phyloP scores from a whole-genome alignment of 2,329 filamentous ascomycete genomes.

The Fusarium fracticaudum region DNA sequence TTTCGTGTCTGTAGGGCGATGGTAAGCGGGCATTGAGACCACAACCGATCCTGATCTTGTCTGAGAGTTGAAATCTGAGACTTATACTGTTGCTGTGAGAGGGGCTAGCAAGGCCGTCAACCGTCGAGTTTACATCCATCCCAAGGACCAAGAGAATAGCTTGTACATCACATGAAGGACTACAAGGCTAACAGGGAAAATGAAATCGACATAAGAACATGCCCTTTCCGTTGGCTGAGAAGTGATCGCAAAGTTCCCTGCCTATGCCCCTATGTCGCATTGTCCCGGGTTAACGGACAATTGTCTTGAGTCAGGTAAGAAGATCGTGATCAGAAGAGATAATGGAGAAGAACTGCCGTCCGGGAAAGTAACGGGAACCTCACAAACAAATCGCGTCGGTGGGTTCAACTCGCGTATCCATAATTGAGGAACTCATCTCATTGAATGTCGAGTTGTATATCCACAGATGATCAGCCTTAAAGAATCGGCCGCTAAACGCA shows the following conservation, averaged over 20 bases:
- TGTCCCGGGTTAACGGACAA: not conserved
- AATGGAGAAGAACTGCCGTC: not conserved
- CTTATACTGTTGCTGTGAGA: not conserved
- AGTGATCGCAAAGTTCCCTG: constrained; percentile 5
- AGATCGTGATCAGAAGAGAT: constrained; percentile 17
- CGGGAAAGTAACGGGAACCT: not conserved
- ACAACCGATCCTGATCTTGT: constrained; percentile 12
- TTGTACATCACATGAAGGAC: not conserved
- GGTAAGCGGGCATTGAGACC: constrained; percentile 13
- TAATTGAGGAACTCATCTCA: not conserved
- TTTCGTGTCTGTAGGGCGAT: constrained; percentile 8
- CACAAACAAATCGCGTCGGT: not conserved
- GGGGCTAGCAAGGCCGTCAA: not conserved
- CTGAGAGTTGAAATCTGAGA: not conserved
- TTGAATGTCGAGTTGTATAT: not conserved
- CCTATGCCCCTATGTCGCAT: not conserved
- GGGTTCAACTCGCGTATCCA: not conserved
- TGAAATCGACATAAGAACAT: not conserved
- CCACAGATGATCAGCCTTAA: constrained; percentile 7
- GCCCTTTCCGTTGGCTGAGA: not conserved
- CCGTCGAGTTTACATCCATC: not conserved
- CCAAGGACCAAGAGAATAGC: not conserved
- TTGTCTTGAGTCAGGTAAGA: constrained; percentile 23
- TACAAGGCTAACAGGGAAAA: not conserved
- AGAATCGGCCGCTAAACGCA: constrained; percentile 1